Percentiles rank a stretch among this genome's conserved stretches.
Conservation (phyloP, 805 yeast species). For the Brettanomyces custersianus region DNA sequence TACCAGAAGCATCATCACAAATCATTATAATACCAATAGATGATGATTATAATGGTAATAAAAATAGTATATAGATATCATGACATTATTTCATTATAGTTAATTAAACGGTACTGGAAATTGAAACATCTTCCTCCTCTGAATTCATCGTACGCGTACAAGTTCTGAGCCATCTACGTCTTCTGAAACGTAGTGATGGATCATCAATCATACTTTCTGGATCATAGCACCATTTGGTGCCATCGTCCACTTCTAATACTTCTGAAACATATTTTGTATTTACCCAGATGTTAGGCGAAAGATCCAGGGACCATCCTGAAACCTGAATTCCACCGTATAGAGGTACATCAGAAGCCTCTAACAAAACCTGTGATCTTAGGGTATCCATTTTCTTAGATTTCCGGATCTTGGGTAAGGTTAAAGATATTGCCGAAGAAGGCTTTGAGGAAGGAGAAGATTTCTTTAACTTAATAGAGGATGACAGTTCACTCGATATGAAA, state of each 20-base stretch:
- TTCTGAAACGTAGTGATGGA: constrained; percentile 29
- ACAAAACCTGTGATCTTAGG: background rate
- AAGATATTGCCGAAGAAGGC: background rate
- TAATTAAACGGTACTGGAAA: background rate
- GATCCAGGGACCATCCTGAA: constrained; percentile 58
- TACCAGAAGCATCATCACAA: background rate
- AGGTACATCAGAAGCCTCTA: background rate
- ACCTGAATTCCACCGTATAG: constrained; percentile 1
- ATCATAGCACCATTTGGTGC: constrained; percentile 85
- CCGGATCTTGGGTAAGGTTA: background rate
- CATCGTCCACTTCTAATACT: constrained; percentile 54
- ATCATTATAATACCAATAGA: background rate
- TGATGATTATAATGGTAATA: background rate
- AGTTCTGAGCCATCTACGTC: constrained; percentile 60
- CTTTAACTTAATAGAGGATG: background rate
- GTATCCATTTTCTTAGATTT: background rate
- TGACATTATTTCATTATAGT: too few relatives aligned
- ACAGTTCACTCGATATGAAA: constrained; percentile 22
- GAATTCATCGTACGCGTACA: constrained; percentile 23
- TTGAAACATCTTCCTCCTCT: constrained; percentile 8
- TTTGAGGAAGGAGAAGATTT: constrained; percentile 1
- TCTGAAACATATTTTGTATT: constrained; percentile 37
- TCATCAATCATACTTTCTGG: constrained; percentile 15
- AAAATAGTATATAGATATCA: background rate
- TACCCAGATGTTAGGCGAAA: constrained; percentile 60